Evolutionary conservation across 441 rosid species (phyloP).

Genomic region (Corymbia citriodora): DNA sequence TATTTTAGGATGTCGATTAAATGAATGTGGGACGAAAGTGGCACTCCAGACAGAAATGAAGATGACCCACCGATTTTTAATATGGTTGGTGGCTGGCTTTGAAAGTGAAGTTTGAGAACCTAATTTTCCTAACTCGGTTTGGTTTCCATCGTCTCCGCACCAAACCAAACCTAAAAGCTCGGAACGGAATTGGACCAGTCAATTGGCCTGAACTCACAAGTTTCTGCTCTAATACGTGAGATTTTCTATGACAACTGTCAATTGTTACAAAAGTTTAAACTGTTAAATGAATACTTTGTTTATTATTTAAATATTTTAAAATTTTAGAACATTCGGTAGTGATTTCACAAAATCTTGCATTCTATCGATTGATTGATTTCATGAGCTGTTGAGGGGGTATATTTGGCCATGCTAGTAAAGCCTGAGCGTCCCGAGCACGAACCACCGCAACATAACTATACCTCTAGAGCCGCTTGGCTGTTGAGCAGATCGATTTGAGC

Average conservation of each 20-base stretch:
- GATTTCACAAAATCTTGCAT: neutral
- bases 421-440: fast-evolving
- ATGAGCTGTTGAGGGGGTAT: no score
- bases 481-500: no score
- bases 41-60: neutral
- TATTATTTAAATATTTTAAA: no score
- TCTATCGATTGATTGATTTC: neutral
- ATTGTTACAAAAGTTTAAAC: no score
- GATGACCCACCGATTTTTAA: neutral
- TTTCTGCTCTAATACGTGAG: fast-evolving
- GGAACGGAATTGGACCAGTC: neutral
- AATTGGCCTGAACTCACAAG: no score
- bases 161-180: neutral
- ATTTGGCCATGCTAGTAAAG: neutral
- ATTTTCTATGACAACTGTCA: fast-evolving
- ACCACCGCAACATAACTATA: fast-evolving
- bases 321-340: neutral
- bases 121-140: neutral
- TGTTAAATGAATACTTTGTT: no score
- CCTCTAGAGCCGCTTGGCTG: neutral
- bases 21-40: neutral
- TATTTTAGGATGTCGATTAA: neutral
- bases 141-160: neutral
- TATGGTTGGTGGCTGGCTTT: neutral
- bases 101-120: neutral